Evolutionary conservation across 805 yeast species (phyloP), one percentile per base, ranked within the genome.

Genomic region (Citeromyces nyonsensis): DNA sequence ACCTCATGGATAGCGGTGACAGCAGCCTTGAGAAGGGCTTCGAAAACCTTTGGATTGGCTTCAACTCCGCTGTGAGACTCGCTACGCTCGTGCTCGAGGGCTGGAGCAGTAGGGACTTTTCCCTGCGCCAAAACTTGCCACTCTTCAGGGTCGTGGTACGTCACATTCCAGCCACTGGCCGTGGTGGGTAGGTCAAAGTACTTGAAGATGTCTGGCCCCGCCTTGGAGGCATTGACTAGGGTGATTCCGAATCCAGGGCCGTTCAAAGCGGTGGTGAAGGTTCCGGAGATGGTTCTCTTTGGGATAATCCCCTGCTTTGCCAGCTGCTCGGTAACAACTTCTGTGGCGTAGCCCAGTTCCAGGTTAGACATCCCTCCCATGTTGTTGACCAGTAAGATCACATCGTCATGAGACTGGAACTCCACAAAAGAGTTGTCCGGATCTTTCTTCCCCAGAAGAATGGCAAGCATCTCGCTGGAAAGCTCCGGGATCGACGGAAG

Each of bases 191-290:
- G 47, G 35, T 55, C 60, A 22, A 55, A 42, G 18, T 51, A 47
- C 30, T 44, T 48, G 33, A 53, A 46, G 5, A 55, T 26, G 24
- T 49, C 36, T 5, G 44, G 38, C 6, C 49, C 42, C 8, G 58
- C 42, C 30, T 44, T 52, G 24, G 58, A 47, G 15, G 46, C 45
- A 32, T 56, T 55, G 43, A 56, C 48, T 32, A 56, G 39, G 6
- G 59, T 50, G 31, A 56, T 38, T n/a, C 59, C 52, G 37, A 56
- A 54, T 10, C 49, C 53, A 18, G 51, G 60, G 12, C 59, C 59
- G 40, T 56, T 56, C 36, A 56, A 47, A 1, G 58, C 50, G 10
- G 59, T 53, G 10, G 54, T 52, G 38, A 54, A 54, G 20, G 44
- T 44, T 3, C 59, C 59, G 14, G 48, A 42, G 33, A 52, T 50